Base-by-base conservation (phyloP, 495 filamentous ascomycete genomes). In the Podospora tetraspora region DNA sequence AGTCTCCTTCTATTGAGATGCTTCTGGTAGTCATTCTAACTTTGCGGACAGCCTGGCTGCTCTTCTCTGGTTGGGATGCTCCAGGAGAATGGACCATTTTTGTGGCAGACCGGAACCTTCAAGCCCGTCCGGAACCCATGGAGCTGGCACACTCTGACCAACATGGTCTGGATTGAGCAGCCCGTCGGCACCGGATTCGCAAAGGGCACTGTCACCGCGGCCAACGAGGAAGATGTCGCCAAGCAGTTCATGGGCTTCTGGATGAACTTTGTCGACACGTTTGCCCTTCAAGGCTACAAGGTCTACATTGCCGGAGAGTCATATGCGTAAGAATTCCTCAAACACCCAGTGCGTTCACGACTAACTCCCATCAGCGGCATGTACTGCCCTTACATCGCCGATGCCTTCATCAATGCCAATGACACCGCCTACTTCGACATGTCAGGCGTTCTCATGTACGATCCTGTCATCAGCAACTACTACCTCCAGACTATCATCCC, bases 361-460 rank as follows among this genome's bases (percentile, higher is more conserved):
- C 24, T n/a, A 6, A 29, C 58, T 16, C 13, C 58, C 13, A 3
- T 4, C 56, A 74, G 74, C 23, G 92, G 92, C 6, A 82, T 82
- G 66, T 96, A 94, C 70, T 88, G 92, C 52, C 90, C 92, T 0
- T 96, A 94, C 72, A 89, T 96, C 61, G 88, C 91, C 1, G 84
- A 86, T 70, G 89, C 87, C 10, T 90, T 95, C 82, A 79, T 94
- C 71, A 84, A 91, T 66, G 81, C 80, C 57, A 87, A 92, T 21
- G 84, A 95, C 73, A 88, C 78, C 1, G 80, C 72, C 2, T 89
- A 92, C 72, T 92, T 87, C 74, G 82, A 92, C 71, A 74, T 93
- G 12, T 79, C 84, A n/a, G 87, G 86, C 2, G 84, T 91, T 63
- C 80, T 88, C 74, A 86, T 93, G 68, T 88, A 92, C 75, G 89